Percentiles rank a stretch among this genome's conserved stretches.
Conservation (phyloP, 2,329 filamentous ascomycete species). For the Claviceps pazoutovae region DNA sequence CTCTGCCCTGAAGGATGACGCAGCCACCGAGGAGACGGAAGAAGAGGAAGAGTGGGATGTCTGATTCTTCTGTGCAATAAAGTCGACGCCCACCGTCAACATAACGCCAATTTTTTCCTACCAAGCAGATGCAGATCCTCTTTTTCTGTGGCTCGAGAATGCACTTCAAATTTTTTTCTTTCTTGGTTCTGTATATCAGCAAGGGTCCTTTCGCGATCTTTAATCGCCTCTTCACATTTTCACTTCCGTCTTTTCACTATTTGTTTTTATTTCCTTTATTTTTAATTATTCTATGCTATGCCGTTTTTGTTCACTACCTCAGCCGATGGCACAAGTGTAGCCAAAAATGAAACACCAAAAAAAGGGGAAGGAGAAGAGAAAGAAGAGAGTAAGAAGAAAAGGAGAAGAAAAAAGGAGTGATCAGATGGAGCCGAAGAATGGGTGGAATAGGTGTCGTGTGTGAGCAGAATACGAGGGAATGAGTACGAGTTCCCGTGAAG, state of each 20-base stretch:
- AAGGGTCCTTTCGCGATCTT: neutral
- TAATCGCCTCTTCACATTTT: neutral
- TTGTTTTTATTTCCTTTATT: neutral
- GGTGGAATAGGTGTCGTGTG: neutral
- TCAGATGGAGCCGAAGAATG: neutral
- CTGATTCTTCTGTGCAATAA: constrained; percentile 13
- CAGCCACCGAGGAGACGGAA: constrained; percentile 29
- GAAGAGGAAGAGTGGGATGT: constrained; percentile 40
- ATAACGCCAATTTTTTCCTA: neutral
- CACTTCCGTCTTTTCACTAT: neutral
- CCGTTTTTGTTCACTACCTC: neutral
- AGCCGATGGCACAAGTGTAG: neutral
- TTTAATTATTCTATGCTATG: neutral
- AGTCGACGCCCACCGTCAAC: neutral
- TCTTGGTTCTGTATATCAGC: constrained; percentile 2
- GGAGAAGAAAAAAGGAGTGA: neutral
- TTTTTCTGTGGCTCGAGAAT: neutral
- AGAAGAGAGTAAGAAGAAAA: neutral
- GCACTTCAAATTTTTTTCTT: neutral
- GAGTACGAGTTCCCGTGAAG: neutral
- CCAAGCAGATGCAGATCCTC: neutral
- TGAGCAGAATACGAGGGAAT: neutral
- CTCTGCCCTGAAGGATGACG: constrained; percentile 31
- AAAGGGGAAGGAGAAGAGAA: neutral
- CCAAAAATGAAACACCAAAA: neutral